These are phyloP conservation scores for Ocimum tenuiflorum DNA, from an alignment of 257 asterid genomes.

Conservation along the genomic window DNA sequence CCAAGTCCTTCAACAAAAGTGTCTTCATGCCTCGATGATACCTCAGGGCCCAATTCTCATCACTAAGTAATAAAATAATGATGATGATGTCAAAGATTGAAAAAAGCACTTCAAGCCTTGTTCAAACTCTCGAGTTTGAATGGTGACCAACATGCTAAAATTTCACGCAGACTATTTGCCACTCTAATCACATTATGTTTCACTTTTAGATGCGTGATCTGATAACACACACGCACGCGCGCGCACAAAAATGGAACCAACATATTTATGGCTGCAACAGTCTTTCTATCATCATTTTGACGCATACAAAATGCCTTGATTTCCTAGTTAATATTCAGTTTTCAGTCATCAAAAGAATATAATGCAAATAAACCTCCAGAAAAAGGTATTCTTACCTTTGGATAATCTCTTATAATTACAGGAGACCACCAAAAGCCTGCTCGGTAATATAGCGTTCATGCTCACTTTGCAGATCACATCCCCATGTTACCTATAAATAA, in stretches of 20 bases:
- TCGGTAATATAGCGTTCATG: constrained; percentile 93
- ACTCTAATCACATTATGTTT: neutral
- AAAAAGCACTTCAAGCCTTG: neutral
- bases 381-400: constrained; percentile 51
- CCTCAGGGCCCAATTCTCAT: too few relatives aligned
- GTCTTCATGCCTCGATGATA: too few relatives aligned
- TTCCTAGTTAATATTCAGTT: constrained; percentile 36
- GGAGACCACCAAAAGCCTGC: constrained; percentile 91
- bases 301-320: constrained; percentile 98
- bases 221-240: constrained; percentile 2
- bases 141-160: too few relatives aligned
- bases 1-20: too few relatives aligned
- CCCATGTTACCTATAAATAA: constrained; percentile 76
- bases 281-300: constrained; percentile 86
- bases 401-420: constrained; percentile 90
- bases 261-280: constrained; percentile 99
- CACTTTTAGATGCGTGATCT: neutral
- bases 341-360: constrained; percentile 7
- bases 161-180: neutral
- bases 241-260: constrained; percentile 54
- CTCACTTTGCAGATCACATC: constrained; percentile 99
- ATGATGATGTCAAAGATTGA: too few relatives aligned
- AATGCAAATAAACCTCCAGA: neutral
- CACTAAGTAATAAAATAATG: too few relatives aligned
- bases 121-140: too few relatives aligned